phyloP scores from a whole-genome alignment of 768 basidiomycete genomes.

The Pseudohyphozyma bogoriensis region DNA sequence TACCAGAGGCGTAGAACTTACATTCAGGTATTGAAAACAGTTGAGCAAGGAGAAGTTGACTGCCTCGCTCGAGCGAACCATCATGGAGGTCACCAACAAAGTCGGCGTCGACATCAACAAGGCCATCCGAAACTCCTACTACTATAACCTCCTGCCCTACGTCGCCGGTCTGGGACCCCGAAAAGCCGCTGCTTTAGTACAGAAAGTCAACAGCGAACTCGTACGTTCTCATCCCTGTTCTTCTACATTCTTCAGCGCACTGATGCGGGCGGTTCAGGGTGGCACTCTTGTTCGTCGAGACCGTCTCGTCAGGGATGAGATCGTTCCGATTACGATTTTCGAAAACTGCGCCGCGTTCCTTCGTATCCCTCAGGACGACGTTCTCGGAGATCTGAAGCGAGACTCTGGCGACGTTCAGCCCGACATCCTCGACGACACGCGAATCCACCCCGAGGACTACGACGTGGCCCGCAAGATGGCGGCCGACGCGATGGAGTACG shows the following conservation, averaged over 20 bases:
- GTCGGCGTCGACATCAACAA: slow-evolving; percentile 96
- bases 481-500: slow-evolving; percentile 89
- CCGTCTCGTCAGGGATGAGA: slow-evolving; percentile 69
- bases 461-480: slow-evolving; percentile 98
- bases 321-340: slow-evolving; percentile 79
- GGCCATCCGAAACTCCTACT: slow-evolving; percentile 76
- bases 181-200: slow-evolving; percentile 74
- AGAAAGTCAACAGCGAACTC: slow-evolving; percentile 67
- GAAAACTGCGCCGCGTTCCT: slow-evolving; percentile 88
- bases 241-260: neutral
- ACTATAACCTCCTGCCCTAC: slow-evolving; percentile 76
- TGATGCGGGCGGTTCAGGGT: slow-evolving; percentile 55
- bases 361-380: slow-evolving; percentile 62
- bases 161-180: slow-evolving; percentile 89
- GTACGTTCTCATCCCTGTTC: neutral
- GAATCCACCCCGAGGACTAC: slow-evolving; percentile 95
- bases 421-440: slow-evolving; percentile 87
- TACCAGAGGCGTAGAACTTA: neutral
- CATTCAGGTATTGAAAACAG: slow-evolving; percentile 46
- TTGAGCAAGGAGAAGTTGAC: slow-evolving; percentile 77
- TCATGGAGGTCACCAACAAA: slow-evolving; percentile 83
- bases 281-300: slow-evolving; percentile 76
- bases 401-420: slow-evolving; percentile 58
- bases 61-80: slow-evolving; percentile 64
- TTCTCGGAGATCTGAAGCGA: slow-evolving; percentile 41